A percentile compares a stretch with the other conserved stretches of the same genome.
Conservation (phyloP, 169 alveolate genomes). For the Eimeria falciformis region DNA sequence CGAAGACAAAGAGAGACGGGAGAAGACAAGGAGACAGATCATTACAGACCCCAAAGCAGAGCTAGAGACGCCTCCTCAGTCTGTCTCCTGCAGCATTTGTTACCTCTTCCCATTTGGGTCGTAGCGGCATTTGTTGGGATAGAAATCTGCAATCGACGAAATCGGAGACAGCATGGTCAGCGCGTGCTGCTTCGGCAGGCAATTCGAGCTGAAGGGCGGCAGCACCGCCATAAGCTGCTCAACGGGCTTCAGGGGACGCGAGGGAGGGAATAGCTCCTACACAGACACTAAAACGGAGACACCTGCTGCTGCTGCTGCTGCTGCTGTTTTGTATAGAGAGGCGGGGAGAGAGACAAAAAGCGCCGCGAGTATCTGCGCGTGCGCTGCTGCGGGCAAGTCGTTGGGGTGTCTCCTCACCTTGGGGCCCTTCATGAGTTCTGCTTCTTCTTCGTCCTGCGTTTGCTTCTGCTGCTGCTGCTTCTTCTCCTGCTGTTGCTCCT, state of each 20-base stretch:
- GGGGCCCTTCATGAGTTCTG: no score
- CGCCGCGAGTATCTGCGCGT: no score
- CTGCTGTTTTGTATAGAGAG: not conserved
- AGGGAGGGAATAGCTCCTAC: constrained; percentile 71
- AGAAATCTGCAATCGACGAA: constrained; percentile 87
- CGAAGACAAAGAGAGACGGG: no score
- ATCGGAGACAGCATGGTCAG: constrained; percentile 77
- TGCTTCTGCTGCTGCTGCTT: not conserved
- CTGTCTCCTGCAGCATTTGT: no score
- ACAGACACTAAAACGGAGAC: not conserved
- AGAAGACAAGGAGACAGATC: no score
- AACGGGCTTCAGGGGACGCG: constrained; percentile 96
- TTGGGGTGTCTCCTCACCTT: no score
- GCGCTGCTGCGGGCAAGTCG: no score
- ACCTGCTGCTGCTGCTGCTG: not conserved
- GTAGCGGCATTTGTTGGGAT: constrained; percentile 87
- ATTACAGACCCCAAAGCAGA: no score
- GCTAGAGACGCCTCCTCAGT: no score
- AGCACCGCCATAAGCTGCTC: constrained; percentile 97
- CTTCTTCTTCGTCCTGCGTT: not conserved
- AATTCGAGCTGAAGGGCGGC: constrained; percentile 93
- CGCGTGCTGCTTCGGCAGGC: constrained; percentile 66
- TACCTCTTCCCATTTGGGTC: constrained; percentile 87
- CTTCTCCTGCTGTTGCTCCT: constrained; percentile 1
- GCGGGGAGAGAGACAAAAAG: not conserved